Evolutionary conservation across 192 early-diverging fungal genomes (phyloP).

Genomic region (Coemansia sp.): DNA sequence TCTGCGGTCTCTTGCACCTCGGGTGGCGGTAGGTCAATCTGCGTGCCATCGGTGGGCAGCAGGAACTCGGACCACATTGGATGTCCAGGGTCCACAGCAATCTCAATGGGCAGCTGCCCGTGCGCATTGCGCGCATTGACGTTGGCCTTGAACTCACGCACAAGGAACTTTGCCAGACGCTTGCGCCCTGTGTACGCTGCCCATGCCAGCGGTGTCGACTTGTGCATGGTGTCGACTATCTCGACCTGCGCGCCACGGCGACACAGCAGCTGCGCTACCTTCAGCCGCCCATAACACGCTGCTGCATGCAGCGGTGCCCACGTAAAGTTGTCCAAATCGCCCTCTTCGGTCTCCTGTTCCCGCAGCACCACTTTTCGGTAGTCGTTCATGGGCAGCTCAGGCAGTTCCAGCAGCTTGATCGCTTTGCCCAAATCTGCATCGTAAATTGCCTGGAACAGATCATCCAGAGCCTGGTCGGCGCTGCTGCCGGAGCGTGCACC

Average conservation of each 20-base stretch:
- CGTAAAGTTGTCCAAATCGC: slow-evolving; percentile 63
- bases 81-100: slow-evolving; percentile 64
- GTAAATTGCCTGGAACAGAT: slow-evolving; percentile 50
- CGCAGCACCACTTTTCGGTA: slow-evolving; percentile 46
- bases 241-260: slow-evolving; percentile 76
- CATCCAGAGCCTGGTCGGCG: slow-evolving; percentile 22
- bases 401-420: slow-evolving; percentile 28
- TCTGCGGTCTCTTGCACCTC: slow-evolving; percentile 14
- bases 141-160: slow-evolving; percentile 75
- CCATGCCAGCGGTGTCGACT: slow-evolving; percentile 84
- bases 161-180: slow-evolving; percentile 65
- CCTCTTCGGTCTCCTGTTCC: slow-evolving; percentile 40
- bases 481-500: background rate
- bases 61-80: slow-evolving; percentile 52
- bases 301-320: slow-evolving; percentile 88
- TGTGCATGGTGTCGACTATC: slow-evolving; percentile 79
- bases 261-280: slow-evolving; percentile 67
- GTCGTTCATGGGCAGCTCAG: slow-evolving; percentile 35
- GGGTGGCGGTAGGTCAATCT: slow-evolving; percentile 42
- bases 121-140: slow-evolving; percentile 70
- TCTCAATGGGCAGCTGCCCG: slow-evolving; percentile 75
- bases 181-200: slow-evolving; percentile 78
- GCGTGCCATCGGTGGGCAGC: slow-evolving; percentile 44
- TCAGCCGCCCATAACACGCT: slow-evolving; percentile 71
- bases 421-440: slow-evolving; percentile 40